Evolutionary conservation across 345 rosid genomes (phyloP).

Genomic region (Salix exigua): DNA sequence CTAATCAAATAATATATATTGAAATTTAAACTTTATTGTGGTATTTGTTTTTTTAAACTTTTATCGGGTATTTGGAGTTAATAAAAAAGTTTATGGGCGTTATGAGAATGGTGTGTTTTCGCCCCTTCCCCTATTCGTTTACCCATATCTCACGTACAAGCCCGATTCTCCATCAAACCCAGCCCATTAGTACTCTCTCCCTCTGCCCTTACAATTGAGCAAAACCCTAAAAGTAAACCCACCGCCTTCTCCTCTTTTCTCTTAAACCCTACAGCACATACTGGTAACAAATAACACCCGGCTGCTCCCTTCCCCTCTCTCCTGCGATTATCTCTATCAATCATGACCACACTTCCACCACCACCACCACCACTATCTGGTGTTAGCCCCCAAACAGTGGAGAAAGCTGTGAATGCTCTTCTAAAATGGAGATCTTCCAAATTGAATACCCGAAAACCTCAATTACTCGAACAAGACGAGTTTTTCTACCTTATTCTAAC

Average conservation of each 20-base stretch:
- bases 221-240: too few species aligned
- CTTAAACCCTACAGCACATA: neutral
- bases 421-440: conserved; percentile 51
- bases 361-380: conserved; percentile 13
- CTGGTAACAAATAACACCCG: neutral
- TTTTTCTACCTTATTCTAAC: conserved; percentile 52
- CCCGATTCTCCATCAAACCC: too few species aligned
- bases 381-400: conserved; percentile 35
- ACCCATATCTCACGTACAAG: too few species aligned
- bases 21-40: too few species aligned
- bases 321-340: neutral
- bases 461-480: conserved; percentile 69
- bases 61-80: too few species aligned
- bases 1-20: too few species aligned
- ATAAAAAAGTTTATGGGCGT: too few species aligned
- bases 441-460: conserved; percentile 47
- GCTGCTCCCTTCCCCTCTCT: neutral
- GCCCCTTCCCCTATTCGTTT: too few species aligned
- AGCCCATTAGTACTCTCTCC: too few species aligned
- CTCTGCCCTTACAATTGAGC: too few species aligned
- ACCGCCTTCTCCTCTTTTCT: neutral
- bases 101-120: too few species aligned
- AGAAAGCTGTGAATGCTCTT: conserved; percentile 43
- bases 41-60: too few species aligned
- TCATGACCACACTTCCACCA: conserved; percentile 10